These are phyloP conservation scores for Monosporascus sp. DNA, from an alignment of 2,329 filamentous ascomycete genomes.

Conservation along the genomic window DNA sequence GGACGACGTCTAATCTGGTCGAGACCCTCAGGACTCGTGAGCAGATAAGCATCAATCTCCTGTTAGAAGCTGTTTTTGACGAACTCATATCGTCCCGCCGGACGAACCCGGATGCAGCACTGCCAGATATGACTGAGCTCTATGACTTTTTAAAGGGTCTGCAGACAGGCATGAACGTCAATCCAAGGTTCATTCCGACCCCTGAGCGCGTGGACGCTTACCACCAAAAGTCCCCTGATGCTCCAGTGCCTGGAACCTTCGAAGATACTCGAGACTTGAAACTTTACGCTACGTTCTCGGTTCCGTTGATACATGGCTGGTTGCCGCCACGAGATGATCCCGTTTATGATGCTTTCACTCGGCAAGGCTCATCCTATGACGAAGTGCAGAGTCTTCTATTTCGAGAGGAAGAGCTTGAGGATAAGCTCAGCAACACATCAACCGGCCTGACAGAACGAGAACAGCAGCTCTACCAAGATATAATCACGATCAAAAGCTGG, in stretches of 20 bases:
- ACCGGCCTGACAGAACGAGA: slow-evolving; percentile 65
- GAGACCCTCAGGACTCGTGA: slow-evolving; percentile 75
- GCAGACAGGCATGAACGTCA: slow-evolving; percentile 97
- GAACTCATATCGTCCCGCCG: slow-evolving; percentile 78
- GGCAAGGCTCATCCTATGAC: slow-evolving; percentile 80
- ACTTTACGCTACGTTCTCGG: slow-evolving; percentile 83
- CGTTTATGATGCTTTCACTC: slow-evolving; percentile 63
- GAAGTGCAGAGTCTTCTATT: slow-evolving; percentile 88
- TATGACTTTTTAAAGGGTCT: slow-evolving; percentile 83
- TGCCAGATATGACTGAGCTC: slow-evolving; percentile 84
- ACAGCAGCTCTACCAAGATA: slow-evolving; percentile 75
- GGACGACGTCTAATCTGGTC: slow-evolving; percentile 61
- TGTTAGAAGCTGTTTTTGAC: slow-evolving; percentile 87
- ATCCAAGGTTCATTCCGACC: slow-evolving; percentile 74
- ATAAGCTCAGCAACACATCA: slow-evolving; percentile 56
- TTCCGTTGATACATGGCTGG: slow-evolving; percentile 93
- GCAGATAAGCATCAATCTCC: slow-evolving; percentile 77
- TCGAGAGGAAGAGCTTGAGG: slow-evolving; percentile 80
- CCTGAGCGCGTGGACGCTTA: slow-evolving; percentile 40
- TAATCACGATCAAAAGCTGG: slow-evolving; percentile 78
- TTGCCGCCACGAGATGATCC: slow-evolving; percentile 63
- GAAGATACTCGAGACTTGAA: slow-evolving; percentile 82
- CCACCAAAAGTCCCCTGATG: slow-evolving; percentile 45
- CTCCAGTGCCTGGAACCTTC: slow-evolving; percentile 64
- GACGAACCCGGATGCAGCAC: slow-evolving; percentile 52